Base-by-base conservation (phyloP, 768 basidiomycete genomes). In the Tylopilus felleus region DNA sequence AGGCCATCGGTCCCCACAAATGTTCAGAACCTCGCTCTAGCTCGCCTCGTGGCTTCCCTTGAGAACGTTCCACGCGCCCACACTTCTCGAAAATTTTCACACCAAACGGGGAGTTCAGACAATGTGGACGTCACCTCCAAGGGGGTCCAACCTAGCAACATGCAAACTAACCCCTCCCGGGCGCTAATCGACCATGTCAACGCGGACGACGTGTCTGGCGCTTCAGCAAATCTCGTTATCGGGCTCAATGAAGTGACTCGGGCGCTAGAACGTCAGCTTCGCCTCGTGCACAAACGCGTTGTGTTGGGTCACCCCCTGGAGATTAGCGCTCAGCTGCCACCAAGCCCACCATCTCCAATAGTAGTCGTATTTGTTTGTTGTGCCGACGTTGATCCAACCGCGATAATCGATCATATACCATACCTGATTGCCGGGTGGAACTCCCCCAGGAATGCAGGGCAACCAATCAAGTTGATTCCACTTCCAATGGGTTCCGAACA, bases 241-340 rank as follows among this genome's bases (percentile, higher is more conserved):
- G 92, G 92, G n/a, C 85, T 93, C 56, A 94, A 93, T 62, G 75
- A 82, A 61, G 87, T 93, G 14, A 91, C 91, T 1, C 85, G 81
- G 66, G 74, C 75, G 27, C 75, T 95, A 13, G 92, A 95, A 68
- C 58, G 45, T 2, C 82, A 88, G 60, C 72, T 80, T 66, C 55
- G 61, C 55, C 51, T 67, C 60, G 48, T 58, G 59, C 65, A 67
- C 60, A 53, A 58, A 33, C 63, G 19, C n/a, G 41, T 53, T 5
- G 45, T 61, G 12, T 12, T 59, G 21, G 33, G 39, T 23, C 19
- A 17, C 40, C 14, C 57, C 19, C 27, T 22, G 16, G 44, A 45
- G 8, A 36, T 35, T 6, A 22, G 14, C 28, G 47, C 46, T 33
- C 55, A 53, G 19, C 22, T n/a, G 19, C 31, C 55, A 12, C n/a